A percentile compares a stretch with the other conserved stretches of the same genome.
Evolutionary conservation across 1,284 basidiomycete species (phyloP).

Genomic region (Irpex sp.): DNA sequence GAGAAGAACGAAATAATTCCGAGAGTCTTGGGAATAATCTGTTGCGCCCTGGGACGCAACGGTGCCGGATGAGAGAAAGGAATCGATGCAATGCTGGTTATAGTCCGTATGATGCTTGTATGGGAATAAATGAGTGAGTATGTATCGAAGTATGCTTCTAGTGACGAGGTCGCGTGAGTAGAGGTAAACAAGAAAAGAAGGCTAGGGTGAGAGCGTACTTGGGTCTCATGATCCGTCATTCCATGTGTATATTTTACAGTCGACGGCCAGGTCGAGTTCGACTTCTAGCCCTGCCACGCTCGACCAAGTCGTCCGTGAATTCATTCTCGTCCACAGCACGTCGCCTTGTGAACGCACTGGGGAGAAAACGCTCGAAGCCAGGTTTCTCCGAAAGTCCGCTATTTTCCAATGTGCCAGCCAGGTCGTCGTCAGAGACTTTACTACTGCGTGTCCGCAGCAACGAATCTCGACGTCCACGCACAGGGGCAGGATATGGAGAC

Average conservation of each 20-base stretch:
- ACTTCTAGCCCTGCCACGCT: constrained; percentile 16
- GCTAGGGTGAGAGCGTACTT: neutral
- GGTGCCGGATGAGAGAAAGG: neutral
- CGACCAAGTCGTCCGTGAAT: constrained; percentile 9
- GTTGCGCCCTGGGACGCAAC: constrained; percentile 7
- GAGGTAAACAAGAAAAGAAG: neutral
- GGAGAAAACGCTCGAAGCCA: constrained; percentile 16
- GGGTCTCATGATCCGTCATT: neutral
- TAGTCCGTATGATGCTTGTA: constrained; percentile 9
- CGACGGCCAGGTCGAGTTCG: constrained; percentile 11
- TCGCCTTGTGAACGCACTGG: constrained; percentile 7
- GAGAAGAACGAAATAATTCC: constrained; percentile 4
- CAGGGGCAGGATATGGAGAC: constrained; percentile 16
- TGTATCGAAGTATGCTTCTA: constrained; percentile 6
- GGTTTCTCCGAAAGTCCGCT: constrained; percentile 11
- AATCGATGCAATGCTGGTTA: constrained; percentile 6
- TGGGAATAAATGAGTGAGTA: constrained; percentile 10
- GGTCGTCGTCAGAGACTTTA: constrained; percentile 15
- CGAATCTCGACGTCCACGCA: constrained; percentile 14
- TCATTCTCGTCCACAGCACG: constrained; percentile 13
- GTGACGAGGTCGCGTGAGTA: neutral
- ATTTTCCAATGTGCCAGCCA: constrained; percentile 13
- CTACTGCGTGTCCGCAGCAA: constrained; percentile 4
- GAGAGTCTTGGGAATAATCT: neutral
- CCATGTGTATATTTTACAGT: neutral